These are phyloP conservation scores for Megacollybia marginata DNA, from an alignment of 768 basidiomycete genomes.

Conservation along the genomic window DNA sequence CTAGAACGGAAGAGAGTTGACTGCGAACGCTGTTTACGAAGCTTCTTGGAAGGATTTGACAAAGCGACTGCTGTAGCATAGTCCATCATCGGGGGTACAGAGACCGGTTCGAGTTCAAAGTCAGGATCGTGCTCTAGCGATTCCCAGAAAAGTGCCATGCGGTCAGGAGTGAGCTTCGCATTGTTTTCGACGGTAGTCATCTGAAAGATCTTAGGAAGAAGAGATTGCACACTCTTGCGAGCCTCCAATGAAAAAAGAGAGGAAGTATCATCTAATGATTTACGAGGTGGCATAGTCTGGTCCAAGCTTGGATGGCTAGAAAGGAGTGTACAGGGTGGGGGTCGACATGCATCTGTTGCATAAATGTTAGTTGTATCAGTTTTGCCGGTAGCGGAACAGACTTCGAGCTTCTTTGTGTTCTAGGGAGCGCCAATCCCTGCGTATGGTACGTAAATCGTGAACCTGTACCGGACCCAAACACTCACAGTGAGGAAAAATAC, in stretches of 20 bases:
- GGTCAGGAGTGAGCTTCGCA: background rate
- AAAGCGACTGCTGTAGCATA: background rate
- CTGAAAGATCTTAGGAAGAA: constrained; percentile 3
- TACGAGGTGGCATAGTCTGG: background rate
- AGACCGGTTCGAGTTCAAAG: background rate
- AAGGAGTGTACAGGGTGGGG: background rate
- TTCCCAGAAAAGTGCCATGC: constrained; percentile 3
- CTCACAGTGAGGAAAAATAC: background rate
- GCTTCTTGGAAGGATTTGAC: background rate
- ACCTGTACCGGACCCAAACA: background rate
- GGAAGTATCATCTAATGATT: background rate
- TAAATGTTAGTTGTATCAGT: background rate
- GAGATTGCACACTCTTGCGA: constrained; percentile 3
- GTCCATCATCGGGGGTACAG: background rate
- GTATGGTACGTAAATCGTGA: background rate
- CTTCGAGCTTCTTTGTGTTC: background rate
- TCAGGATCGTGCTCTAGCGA: constrained; percentile 1
- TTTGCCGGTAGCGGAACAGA: background rate
- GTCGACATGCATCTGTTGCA: background rate
- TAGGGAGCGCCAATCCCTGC: background rate
- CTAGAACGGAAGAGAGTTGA: background rate
- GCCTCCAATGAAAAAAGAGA: constrained; percentile 4
- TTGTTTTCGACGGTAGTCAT: constrained; percentile 3
- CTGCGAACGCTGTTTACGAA: constrained; percentile 3
- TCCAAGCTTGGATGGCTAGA: background rate